Evolutionary conservation across 2,329 filamentous ascomycete genomes (phyloP).

Genomic region (Exophiala xenobiotica): DNA sequence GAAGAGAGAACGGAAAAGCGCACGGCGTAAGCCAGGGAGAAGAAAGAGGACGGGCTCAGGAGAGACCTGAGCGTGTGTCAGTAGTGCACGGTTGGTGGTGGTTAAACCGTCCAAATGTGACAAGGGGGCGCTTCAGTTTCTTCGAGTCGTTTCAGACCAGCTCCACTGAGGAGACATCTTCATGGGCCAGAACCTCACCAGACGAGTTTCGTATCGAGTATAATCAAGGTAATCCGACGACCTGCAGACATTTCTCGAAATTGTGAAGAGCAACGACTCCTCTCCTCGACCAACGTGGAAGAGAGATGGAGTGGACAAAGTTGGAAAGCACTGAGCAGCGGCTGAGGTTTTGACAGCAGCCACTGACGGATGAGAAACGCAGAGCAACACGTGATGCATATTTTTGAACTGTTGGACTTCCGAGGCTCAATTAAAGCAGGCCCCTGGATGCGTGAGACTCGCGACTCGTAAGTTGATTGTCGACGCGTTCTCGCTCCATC

Average conservation of each 20-base stretch:
- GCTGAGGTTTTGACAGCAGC: not conserved
- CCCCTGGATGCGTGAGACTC: too few relatives aligned
- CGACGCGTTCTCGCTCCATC: not conserved
- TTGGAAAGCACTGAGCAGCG: not conserved
- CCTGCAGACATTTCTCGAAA: too few relatives aligned
- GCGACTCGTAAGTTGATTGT: too few relatives aligned
- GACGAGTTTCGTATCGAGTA: not conserved
- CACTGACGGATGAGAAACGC: too few relatives aligned
- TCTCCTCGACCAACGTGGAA: too few relatives aligned
- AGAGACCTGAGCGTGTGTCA: conserved; percentile 20
- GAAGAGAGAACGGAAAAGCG: conserved; percentile 13
- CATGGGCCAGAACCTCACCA: conserved; percentile 8
- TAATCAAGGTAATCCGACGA: too few relatives aligned
- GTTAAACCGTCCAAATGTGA: conserved; percentile 15
- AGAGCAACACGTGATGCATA: too few relatives aligned
- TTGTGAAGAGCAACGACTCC: too few relatives aligned
- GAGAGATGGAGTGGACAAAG: not conserved
- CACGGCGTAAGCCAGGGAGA: conserved; percentile 11
- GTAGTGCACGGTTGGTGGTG: conserved; percentile 21
- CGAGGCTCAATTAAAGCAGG: too few relatives aligned
- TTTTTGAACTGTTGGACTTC: too few relatives aligned
- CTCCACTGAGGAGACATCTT: conserved; percentile 15
- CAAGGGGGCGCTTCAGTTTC: conserved; percentile 23
- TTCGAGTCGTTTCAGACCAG: conserved; percentile 20
- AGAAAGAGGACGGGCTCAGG: conserved; percentile 16